These are phyloP conservation scores for Linaria vulgaris DNA, from an alignment of 257 asterid species.

Conservation along the genomic window DNA sequence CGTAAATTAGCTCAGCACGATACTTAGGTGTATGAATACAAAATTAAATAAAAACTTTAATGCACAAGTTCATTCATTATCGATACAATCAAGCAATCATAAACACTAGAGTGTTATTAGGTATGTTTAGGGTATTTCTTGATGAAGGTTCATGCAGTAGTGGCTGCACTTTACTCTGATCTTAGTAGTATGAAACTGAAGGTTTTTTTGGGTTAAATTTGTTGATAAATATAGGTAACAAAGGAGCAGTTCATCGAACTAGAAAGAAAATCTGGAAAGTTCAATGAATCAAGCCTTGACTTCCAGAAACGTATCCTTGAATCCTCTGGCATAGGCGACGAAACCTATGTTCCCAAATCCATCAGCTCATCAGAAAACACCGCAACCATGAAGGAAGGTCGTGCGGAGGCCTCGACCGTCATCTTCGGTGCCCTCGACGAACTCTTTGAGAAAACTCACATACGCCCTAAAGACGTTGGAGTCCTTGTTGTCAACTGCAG, in stretches of 20 bases:
- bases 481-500: conserved; percentile 85
- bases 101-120: no score
- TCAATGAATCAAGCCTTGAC: conserved; percentile 57
- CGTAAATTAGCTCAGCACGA: no score
- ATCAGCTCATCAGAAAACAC: conserved; percentile 64
- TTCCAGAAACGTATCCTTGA: conserved; percentile 70
- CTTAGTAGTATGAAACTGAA: no score
- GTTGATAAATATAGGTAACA: conserved; percentile 52
- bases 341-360: conserved; percentile 72
- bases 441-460: conserved; percentile 60
- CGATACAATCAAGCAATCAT: no score
- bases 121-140: no score
- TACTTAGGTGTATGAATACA: no score
- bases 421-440: conserved; percentile 93
- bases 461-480: conserved; percentile 86
- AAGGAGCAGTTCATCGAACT: conserved; percentile 75
- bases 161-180: no score
- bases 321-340: conserved; percentile 86
- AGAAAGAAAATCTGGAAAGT: conserved; percentile 72
- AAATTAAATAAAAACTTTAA: no score
- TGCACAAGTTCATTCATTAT: no score
- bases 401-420: conserved; percentile 77
- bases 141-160: no score
- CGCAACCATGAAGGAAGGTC: conserved; percentile 93
- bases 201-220: not conserved